Evolutionary conservation across 768 basidiomycete genomes (phyloP).

Genomic region (Coprinopsis cinerea): DNA sequence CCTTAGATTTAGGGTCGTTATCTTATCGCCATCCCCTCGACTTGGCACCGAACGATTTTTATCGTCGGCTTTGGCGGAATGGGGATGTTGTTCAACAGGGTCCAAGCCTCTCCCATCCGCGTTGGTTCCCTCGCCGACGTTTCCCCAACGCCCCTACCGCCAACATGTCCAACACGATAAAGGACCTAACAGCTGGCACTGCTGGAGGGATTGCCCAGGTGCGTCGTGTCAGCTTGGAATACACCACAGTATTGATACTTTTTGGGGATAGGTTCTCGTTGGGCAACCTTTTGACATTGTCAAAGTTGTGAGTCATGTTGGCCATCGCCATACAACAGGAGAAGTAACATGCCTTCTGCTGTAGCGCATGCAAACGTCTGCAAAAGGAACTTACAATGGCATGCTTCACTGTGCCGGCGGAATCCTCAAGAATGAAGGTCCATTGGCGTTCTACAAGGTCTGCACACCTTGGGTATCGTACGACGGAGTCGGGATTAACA

Average conservation of each 20-base stretch:
- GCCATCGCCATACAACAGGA: not conserved
- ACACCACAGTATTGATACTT: conserved; percentile 14
- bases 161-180: conserved; percentile 60
- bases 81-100: too few relatives aligned
- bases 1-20: too few relatives aligned
- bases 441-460: conserved; percentile 94
- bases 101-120: too few relatives aligned
- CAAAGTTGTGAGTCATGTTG: conserved; percentile 71
- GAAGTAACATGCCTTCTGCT: conserved; percentile 4
- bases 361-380: conserved; percentile 91
- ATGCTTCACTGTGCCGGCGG: conserved; percentile 89
- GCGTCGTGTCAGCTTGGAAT: conserved; percentile 8
- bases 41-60: too few relatives aligned
- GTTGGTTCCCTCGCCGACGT: too few relatives aligned
- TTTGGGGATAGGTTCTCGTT: conserved; percentile 59
- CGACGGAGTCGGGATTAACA: conserved; percentile 1
- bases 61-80: too few relatives aligned
- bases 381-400: conserved; percentile 82
- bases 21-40: too few relatives aligned
- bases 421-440: conserved; percentile 87
- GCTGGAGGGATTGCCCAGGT: conserved; percentile 90
- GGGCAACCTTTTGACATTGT: conserved; percentile 97
- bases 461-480: conserved; percentile 1
- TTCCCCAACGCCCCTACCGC: conserved; percentile 1
- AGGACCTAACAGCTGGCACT: conserved; percentile 86